Evolutionary conservation across 2,329 filamentous ascomycete genomes (phyloP).

Genomic region (Trichoderma brevicompactum): DNA sequence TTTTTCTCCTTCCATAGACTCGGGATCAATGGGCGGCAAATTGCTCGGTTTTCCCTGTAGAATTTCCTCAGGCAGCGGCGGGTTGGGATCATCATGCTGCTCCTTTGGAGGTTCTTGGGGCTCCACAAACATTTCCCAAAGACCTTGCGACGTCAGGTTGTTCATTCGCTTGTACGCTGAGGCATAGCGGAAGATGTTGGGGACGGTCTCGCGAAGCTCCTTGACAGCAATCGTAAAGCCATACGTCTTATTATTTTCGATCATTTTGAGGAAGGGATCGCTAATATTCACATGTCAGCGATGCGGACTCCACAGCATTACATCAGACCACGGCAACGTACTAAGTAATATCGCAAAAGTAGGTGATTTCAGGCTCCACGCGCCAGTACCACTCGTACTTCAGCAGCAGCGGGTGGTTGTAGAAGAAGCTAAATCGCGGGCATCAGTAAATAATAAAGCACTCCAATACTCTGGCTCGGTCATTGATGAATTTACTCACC

Average conservation of each 20-base stretch:
- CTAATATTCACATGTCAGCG: slow-evolving; percentile 48
- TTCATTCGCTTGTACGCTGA: slow-evolving; percentile 94
- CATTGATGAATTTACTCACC: slow-evolving; percentile 57
- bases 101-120: slow-evolving; percentile 68
- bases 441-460: not conserved
- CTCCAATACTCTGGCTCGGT: not conserved
- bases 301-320: not conserved
- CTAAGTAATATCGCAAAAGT: slow-evolving; percentile 99
- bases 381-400: slow-evolving; percentile 99
- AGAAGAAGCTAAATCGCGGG: slow-evolving; percentile 72
- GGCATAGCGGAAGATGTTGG: slow-evolving; percentile 98
- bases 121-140: slow-evolving; percentile 99
- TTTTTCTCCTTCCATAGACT: slow-evolving; percentile 94
- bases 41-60: slow-evolving; percentile 73
- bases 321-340: slow-evolving; percentile 45
- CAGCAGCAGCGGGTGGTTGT: slow-evolving; percentile 89
- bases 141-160: slow-evolving; percentile 84
- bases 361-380: slow-evolving; percentile 98
- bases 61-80: slow-evolving; percentile 78
- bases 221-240: slow-evolving; percentile 99
- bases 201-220: slow-evolving; percentile 94
- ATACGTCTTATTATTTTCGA: slow-evolving; percentile 92
- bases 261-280: slow-evolving; percentile 96
- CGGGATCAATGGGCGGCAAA: slow-evolving; percentile 81
- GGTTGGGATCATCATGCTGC: slow-evolving; percentile 65